Base-by-base conservation (phyloP, 2,329 filamentous ascomycete genomes). In the Lizonia empirigonia region DNA sequence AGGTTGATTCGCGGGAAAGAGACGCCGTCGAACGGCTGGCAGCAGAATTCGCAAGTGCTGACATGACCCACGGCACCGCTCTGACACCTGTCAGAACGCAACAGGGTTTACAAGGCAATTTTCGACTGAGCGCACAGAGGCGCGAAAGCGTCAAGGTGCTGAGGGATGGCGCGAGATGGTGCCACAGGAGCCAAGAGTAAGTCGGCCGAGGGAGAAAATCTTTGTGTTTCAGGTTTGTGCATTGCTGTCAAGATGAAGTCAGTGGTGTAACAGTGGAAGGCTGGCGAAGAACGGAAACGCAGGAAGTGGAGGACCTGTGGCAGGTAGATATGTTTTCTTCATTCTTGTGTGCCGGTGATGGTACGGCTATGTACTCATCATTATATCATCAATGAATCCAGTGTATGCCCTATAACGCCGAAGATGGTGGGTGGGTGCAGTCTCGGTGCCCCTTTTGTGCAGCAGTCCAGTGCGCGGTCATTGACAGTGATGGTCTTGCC, bases 301-400 rank as follows among this genome's bases (percentile, higher is more conserved):
- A 39, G 20, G 10, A n/a, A 10, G 7, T 15, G 20, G 15, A 8
- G 2, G 20, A 6, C 22, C 1, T 37, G 15, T 26, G 34, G 49
- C 49, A 42, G 32, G 42, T 26, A 47, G 44, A 40, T 52, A 38
- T 52, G 44, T 47, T 7, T n/a, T 47, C 33, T 47, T 38, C 49
- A 52, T 52, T 52, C 49, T 38, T 44, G 42, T 44, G 42, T 52
- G 49, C 49, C 49, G 49, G 44, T 52, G 49, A 52, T 52, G 49
- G 37, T 20, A 41, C 42, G 49, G 49, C 49, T 53, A 53, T 53
- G 40, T 49, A 49, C 50, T 53, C 50, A 53, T 53, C 50, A 49
- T 48, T 44, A 53, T 33, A 49, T 53, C 50, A 39, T 53, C 34
- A 39, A 49, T 48, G 48, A 48, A 53, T 44, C 44, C 33, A 44